Evolutionary conservation across 495 filamentous ascomycete species (phyloP).

Genomic region (Trichoderma virens): DNA sequence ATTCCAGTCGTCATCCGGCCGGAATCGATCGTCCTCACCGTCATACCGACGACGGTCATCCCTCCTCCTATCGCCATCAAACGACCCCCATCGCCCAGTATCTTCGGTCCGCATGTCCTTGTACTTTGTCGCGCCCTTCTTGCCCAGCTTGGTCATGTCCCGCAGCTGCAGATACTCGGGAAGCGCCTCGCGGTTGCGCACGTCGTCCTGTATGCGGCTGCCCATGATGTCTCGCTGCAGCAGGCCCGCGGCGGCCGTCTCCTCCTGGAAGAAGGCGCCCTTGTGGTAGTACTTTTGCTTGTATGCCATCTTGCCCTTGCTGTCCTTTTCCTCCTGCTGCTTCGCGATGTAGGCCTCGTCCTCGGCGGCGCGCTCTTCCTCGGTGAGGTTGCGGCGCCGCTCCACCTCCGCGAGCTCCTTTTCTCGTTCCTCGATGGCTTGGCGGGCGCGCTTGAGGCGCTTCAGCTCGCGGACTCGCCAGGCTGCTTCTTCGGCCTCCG

Average conservation of each 20-base stretch:
- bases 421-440: constrained; percentile 75
- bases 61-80: constrained; percentile 40
- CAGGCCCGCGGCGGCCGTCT: constrained; percentile 62
- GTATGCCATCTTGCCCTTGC: constrained; percentile 74
- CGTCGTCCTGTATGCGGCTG: constrained; percentile 67
- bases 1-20: constrained; percentile 47
- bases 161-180: constrained; percentile 91
- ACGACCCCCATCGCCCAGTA: constrained; percentile 74
- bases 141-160: constrained; percentile 88
- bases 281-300: constrained; percentile 98
- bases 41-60: constrained; percentile 17
- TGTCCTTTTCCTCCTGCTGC: constrained; percentile 82
- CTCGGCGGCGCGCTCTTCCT: constrained; percentile 79
- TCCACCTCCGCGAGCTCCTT: constrained; percentile 86
- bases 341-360: constrained; percentile 68
- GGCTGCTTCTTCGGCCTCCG: constrained; percentile 79
- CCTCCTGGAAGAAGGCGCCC: constrained; percentile 89
- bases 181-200: constrained; percentile 67
- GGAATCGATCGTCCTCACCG: constrained; percentile 59
- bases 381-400: constrained; percentile 75
- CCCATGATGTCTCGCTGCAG: constrained; percentile 76
- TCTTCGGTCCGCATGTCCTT: constrained; percentile 85
- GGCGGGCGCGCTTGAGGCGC: constrained; percentile 76
- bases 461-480: constrained; percentile 93
- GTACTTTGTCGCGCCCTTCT: constrained; percentile 86